These are phyloP conservation scores for Candida maesae DNA, from an alignment of 805 yeast genomes.

Conservation along the genomic window DNA sequence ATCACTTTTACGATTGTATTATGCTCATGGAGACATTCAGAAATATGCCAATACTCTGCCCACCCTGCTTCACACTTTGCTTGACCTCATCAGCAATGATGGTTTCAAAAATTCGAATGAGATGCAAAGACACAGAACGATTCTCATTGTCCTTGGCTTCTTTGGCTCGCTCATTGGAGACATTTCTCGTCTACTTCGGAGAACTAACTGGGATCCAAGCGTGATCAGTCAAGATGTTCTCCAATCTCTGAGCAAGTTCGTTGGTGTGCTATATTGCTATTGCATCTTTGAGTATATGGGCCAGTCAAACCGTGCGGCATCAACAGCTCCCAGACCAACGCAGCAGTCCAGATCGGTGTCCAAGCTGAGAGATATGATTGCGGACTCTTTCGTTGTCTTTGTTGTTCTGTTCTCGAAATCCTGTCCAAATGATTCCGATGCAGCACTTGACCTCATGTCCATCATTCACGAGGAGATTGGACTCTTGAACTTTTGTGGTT, in stretches of 20 bases:
- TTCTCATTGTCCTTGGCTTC: constrained; percentile 50
- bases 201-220: constrained; percentile 34
- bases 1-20: constrained; percentile 57
- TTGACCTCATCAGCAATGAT: constrained; percentile 26
- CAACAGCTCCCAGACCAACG: constrained; percentile 31
- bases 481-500: constrained; percentile 60
- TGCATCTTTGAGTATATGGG: constrained; percentile 26
- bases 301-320: neutral
- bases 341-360: constrained; percentile 9
- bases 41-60: constrained; percentile 49
- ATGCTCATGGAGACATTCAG: constrained; percentile 25
- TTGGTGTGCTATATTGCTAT: constrained; percentile 45
- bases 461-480: constrained; percentile 76
- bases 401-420: constrained; percentile 33
- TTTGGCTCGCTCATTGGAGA: constrained; percentile 48
- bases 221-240: constrained; percentile 12
- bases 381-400: constrained; percentile 35
- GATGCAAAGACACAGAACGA: constrained; percentile 35
- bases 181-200: constrained; percentile 28
- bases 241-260: constrained; percentile 28
- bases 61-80: constrained; percentile 43
- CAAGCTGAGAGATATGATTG: constrained; percentile 37
- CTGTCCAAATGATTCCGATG: constrained; percentile 20
- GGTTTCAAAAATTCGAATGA: constrained; percentile 25
- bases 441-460: constrained; percentile 43